Conservation (phyloP, 1,284 basidiomycete genomes). For the Meripilus lineatus region DNA sequence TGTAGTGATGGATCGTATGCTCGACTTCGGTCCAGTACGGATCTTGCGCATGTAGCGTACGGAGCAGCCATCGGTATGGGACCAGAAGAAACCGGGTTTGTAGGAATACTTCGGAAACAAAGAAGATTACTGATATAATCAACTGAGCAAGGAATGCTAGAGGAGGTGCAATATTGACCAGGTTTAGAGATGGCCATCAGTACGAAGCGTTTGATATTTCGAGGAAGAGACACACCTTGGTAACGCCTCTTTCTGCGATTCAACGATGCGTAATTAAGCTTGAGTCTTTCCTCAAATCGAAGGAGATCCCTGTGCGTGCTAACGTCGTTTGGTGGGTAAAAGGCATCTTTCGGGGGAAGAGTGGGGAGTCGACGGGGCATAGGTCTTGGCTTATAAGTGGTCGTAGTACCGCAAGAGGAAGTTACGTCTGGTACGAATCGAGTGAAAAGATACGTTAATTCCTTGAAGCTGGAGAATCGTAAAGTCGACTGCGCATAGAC, state of each 20-base stretch:
- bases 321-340: conserved; percentile 62
- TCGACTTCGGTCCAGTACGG: conserved; percentile 32
- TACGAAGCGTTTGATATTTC: background rate
- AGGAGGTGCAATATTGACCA: background rate
- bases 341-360: conserved; percentile 33
- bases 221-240: conserved; percentile 60
- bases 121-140: conserved; percentile 61
- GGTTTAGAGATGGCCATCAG: background rate
- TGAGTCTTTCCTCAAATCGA: conserved; percentile 93
- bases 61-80: background rate
- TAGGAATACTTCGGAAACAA: conserved; percentile 71
- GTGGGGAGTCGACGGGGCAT: conserved; percentile 16
- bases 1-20: conserved; percentile 59
- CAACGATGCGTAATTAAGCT: conserved; percentile 84
- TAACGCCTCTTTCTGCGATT: conserved; percentile 83
- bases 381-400: too few species aligned
- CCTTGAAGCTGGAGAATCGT: too few species aligned
- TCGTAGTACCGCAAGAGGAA: too few species aligned
- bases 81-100: conserved; percentile 61
- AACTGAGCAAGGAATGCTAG: conserved; percentile 77
- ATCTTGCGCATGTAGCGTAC: background rate
- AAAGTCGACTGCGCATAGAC: too few species aligned
- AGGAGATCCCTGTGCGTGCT: conserved; percentile 87
- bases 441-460: too few species aligned
- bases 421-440: too few species aligned